Evolutionary conservation across 1,284 basidiomycete species (phyloP), one percentile per base, ranked within the genome.

Genomic region (Sanghuangporus weigelae): DNA sequence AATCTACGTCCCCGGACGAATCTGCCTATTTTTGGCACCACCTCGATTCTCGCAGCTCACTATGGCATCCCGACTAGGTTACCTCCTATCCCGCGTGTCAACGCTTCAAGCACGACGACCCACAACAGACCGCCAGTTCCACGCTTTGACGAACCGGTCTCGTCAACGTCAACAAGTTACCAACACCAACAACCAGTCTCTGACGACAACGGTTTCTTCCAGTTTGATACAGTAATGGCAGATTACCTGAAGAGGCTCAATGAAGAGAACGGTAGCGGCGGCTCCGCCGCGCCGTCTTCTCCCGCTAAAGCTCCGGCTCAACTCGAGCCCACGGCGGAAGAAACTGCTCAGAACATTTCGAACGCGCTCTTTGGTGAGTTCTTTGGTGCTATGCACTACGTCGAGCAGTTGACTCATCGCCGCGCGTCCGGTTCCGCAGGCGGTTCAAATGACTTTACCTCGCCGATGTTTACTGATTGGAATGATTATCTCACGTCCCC

Each of bases 31-130:
- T 81, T 81, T 62, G 73, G 72, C 59, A 76, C 75, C 67, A 75
- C 81, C 31, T 79, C 79, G 67, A 86, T 84, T 77, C 77, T 88
- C 63, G 84, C 86, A 71, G 78, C 84, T 68, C 87, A 89, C 67
- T 84, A 89, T 89, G 89, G 87, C 76, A 84, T 90, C 69, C 89
- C 88, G 63, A 80, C 83, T 67, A 81, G 78, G 66, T 74, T 90
- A 57, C 88, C 89, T 53, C 83, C 83, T 66, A 82, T 83, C 62
- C 88, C 89, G 65, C 79, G 79, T 62, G 59, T 49, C 57, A 67
- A 54, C 50, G 62, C 81, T 81, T 71, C 78, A 77, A 70, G 79
- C 81, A 66, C 79, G 71, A 59, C 10, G 23, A 61, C 42, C 36
- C 42, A 42, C 38, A 39, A 19, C 51, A 73, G 76, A 75, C 75